Percentiles rank a stretch among this genome's conserved stretches.
Evolutionary conservation across 176 grass and related monocot genomes (phyloP).

Genomic region (Avena sativa): DNA sequence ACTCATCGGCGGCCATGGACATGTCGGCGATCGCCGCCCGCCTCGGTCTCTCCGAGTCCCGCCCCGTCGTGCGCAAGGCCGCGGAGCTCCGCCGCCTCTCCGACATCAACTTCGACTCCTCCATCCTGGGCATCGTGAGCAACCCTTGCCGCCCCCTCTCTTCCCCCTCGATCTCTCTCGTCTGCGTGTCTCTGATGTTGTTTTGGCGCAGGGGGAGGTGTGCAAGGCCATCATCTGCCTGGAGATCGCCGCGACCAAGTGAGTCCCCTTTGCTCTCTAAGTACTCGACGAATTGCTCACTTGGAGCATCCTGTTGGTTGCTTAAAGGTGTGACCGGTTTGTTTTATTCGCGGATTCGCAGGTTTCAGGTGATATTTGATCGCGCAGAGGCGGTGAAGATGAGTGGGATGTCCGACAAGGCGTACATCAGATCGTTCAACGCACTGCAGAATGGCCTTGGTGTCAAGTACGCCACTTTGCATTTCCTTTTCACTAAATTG

Average conservation of each 20-base stretch:
- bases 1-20: slow-evolving; percentile 63
- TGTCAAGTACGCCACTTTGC: slow-evolving; percentile 62
- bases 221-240: slow-evolving; percentile 96
- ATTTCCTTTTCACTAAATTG: background rate
- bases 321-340: background rate
- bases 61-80: slow-evolving; percentile 75
- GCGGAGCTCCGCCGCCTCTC: slow-evolving; percentile 90
- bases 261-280: slow-evolving; percentile 7
- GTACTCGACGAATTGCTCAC: slow-evolving; percentile 48
- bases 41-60: slow-evolving; percentile 68
- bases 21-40: slow-evolving; percentile 71
- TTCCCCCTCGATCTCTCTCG: background rate
- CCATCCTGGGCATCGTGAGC: slow-evolving; percentile 75
- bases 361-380: slow-evolving; percentile 86
- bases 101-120: slow-evolving; percentile 86
- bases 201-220: slow-evolving; percentile 72
- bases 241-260: slow-evolving; percentile 92
- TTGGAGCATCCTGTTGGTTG: background rate
- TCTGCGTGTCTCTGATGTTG: background rate
- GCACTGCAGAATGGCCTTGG: slow-evolving; percentile 88
- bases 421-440: slow-evolving; percentile 92
- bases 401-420: slow-evolving; percentile 97
- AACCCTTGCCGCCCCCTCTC: background rate
- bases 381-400: slow-evolving; percentile 74
- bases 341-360: background rate